phyloP scores from a whole-genome alignment of 2,329 filamentous ascomycete species.

The Thielaviopsis ethacetica region DNA sequence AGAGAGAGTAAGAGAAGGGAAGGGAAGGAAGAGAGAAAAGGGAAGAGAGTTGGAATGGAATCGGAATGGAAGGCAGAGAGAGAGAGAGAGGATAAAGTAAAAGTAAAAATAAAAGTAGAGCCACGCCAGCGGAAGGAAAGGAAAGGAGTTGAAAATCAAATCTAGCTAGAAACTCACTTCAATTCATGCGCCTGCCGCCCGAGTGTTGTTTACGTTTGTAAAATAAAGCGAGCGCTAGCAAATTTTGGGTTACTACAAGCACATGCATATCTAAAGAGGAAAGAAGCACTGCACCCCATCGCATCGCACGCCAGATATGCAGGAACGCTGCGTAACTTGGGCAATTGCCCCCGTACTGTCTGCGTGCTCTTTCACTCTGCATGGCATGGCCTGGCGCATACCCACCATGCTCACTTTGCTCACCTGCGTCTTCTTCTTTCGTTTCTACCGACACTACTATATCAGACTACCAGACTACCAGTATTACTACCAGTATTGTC shows the following conservation, averaged over 20 bases:
- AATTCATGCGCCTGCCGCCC: not conserved
- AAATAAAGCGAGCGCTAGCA: not conserved
- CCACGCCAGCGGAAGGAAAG: not conserved
- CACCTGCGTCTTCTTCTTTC: no score
- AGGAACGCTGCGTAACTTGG: not conserved
- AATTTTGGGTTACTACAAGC: not conserved
- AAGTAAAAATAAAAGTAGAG: not conserved
- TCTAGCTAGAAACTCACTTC: not conserved
- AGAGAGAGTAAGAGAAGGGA: slow-evolving; percentile 1
- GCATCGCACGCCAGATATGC: not conserved
- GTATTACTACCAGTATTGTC: no score
- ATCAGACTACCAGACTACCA: no score
- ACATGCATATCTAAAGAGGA: not conserved
- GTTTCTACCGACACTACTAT: no score
- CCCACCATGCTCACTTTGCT: no score
- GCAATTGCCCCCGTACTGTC: not conserved
- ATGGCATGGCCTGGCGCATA: no score
- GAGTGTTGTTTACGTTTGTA: not conserved
- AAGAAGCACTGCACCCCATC: not conserved
- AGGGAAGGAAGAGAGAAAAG: not conserved
- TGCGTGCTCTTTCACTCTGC: no score
- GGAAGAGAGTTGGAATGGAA: slow-evolving; percentile 1
- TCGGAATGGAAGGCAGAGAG: not conserved
- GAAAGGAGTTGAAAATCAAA: not conserved
- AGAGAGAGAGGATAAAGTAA: slow-evolving; percentile 12